phyloP scores from a whole-genome alignment of 371 early-diverging fungal genomes.

The Mycotypha africana region DNA sequence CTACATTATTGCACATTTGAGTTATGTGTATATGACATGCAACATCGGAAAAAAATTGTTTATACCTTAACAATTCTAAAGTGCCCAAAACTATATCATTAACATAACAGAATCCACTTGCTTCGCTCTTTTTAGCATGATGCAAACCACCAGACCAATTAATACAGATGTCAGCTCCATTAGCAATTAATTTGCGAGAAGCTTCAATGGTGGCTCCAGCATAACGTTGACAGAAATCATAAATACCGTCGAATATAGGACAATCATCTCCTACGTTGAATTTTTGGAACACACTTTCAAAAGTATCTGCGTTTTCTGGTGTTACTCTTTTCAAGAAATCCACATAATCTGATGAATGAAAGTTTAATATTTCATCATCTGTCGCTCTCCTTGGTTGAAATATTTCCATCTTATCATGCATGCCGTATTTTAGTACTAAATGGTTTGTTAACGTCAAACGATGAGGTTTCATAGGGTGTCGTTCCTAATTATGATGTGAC shows the following conservation, averaged over 20 bases:
- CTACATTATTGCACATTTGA: constrained; percentile 17
- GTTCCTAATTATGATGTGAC: constrained; percentile 36
- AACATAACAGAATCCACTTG: constrained; percentile 94
- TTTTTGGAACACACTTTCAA: constrained; percentile 59
- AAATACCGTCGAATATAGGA: constrained; percentile 96
- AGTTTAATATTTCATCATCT: constrained; percentile 93
- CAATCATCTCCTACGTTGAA: constrained; percentile 97
- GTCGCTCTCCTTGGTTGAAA: constrained; percentile 90
- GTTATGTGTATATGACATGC: too few species aligned
- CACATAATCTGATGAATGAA: constrained; percentile 97
- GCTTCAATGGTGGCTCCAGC: constrained; percentile 87
- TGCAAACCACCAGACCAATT: constrained; percentile 97
- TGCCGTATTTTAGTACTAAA: constrained; percentile 80
- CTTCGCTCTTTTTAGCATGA: constrained; percentile 92
- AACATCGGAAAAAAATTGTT: too few species aligned
- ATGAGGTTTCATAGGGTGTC: constrained; percentile 98
- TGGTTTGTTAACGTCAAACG: constrained; percentile 89
- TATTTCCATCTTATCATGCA: constrained; percentile 86
- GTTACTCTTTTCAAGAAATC: constrained; percentile 95
- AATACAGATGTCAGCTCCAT: constrained; percentile 79
- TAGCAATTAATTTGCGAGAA: constrained; percentile 72
- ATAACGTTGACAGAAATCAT: constrained; percentile 91
- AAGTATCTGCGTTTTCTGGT: constrained; percentile 79
- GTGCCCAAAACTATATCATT: constrained; percentile 95
- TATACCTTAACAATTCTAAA: constrained; percentile 74